Percentiles rank a stretch among this genome's conserved stretches.
phyloP scores from a whole-genome alignment of 495 filamentous ascomycete genomes.

The Talaromyces liani region DNA sequence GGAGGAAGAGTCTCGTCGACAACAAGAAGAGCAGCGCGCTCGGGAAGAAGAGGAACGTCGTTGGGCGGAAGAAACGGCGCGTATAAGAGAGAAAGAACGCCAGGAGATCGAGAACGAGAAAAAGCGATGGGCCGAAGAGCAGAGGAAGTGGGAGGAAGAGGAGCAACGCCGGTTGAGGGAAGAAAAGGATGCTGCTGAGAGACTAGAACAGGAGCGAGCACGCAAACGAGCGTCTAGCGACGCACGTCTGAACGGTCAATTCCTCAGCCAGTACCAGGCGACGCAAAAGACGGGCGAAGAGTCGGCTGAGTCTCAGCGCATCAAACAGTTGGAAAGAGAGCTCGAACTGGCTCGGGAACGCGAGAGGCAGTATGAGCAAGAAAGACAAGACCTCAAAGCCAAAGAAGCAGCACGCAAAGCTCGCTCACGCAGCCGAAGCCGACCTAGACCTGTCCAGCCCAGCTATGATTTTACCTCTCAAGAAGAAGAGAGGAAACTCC shows the following conservation, averaged over 20 bases:
- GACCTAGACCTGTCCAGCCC: constrained; percentile 42
- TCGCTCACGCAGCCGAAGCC: constrained; percentile 30
- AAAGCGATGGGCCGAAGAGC: constrained; percentile 75
- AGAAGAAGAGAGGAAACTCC: constrained; percentile 66
- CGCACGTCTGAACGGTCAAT: constrained; percentile 69
- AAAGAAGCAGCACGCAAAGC: constrained; percentile 24
- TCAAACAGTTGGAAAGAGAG: constrained; percentile 78
- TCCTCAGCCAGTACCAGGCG: constrained; percentile 77
- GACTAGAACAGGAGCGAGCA: constrained; percentile 58
- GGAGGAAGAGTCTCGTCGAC: constrained; percentile 55
- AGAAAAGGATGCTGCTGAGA: constrained; percentile 63
- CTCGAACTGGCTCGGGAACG: constrained; percentile 79
- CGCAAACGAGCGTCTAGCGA: constrained; percentile 53
- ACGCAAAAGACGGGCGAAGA: constrained; percentile 21
- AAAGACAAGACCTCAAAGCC: constrained; percentile 54
- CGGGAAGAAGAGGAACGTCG: constrained; percentile 62
- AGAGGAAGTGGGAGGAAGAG: constrained; percentile 73
- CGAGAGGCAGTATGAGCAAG: constrained; percentile 75
- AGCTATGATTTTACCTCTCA: constrained; percentile 62
- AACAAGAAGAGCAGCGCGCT: constrained; percentile 60
- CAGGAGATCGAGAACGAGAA: constrained; percentile 68
- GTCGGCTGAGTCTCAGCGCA: constrained; percentile 51
- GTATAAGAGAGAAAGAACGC: constrained; percentile 60
- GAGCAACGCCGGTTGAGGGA: constrained; percentile 67
- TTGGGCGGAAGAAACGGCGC: constrained; percentile 74